phyloP scores from a whole-genome alignment of 768 basidiomycete species.

The Phlebiopsis gigantea region DNA sequence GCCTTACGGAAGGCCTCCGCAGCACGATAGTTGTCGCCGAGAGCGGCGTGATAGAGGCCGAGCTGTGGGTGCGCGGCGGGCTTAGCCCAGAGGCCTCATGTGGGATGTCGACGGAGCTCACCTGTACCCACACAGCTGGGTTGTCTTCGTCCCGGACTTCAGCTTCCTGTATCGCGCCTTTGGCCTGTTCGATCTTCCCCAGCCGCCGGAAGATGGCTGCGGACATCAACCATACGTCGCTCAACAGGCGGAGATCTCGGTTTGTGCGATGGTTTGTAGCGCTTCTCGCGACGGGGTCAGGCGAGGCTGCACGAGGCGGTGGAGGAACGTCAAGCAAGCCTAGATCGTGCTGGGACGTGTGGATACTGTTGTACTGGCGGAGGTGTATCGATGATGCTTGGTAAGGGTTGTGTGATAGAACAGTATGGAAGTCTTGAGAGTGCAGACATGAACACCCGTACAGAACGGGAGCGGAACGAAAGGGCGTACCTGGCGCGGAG shows the following conservation, averaged over 20 bases:
- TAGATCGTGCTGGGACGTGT: constrained; percentile 28
- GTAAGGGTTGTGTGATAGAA: constrained; percentile 56
- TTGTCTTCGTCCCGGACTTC: constrained; percentile 85
- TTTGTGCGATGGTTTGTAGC: constrained; percentile 32
- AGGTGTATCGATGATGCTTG: constrained; percentile 86
- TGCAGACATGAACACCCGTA: neutral
- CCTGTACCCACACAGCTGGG: constrained; percentile 93
- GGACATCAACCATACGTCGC: constrained; percentile 89
- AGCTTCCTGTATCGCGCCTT: constrained; percentile 91
- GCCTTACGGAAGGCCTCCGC: constrained; percentile 81
- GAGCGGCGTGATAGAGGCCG: constrained; percentile 64
- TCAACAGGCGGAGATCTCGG: constrained; percentile 63
- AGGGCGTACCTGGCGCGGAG: constrained; percentile 61
- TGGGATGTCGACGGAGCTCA: constrained; percentile 29
- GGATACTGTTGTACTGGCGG: constrained; percentile 42
- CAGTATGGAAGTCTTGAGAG: constrained; percentile 59
- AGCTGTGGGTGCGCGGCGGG: constrained; percentile 42
- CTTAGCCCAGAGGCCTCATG: too few species aligned
- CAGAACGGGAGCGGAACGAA: neutral
- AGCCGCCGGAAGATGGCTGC: constrained; percentile 90
- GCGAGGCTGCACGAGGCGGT: constrained; percentile 40
- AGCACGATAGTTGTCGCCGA: constrained; percentile 55
- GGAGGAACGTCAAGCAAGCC: constrained; percentile 24
- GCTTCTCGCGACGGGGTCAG: constrained; percentile 13
- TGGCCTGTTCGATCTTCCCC: constrained; percentile 86